Evolutionary conservation across 371 early-diverging fungal genomes (phyloP), one percentile per base, ranked within the genome.

Genomic region (Choanephora cucurbitarum): DNA sequence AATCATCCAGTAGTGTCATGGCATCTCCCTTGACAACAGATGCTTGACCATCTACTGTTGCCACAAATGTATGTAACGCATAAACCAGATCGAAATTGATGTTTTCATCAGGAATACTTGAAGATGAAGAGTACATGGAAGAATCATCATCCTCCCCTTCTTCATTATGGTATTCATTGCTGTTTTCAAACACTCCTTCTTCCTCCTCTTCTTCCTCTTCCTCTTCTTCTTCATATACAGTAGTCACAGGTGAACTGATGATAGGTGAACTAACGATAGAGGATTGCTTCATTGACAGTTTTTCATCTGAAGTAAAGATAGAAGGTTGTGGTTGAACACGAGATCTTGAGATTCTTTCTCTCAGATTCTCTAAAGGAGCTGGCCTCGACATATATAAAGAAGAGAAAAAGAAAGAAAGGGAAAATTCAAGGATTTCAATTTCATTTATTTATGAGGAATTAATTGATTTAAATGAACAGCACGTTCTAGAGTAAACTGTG

Each of bases 31-130:
- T 89, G 17, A 90, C 81, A 5, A 97, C 98, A 17, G 90, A 90
- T 43, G 95, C 92, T 57, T 97, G 97, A 5, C 96, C 96, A 58
- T 96, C 97, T 17, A 95, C 85, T 40, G 90, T 94, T 11, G 93
- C 95, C 19, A 91, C 89, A 80, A 97, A 97, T 15, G 95, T 92
- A 65, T 93, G 93, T 53, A 95, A 73, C 15, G 97, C 95, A 70
- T 96, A 96, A 7, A 96, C 94, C 6, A 79, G 53, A 58, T 84
- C 77, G 57, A 88, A 88, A 66, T 90, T 83, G 22, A 91, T 88
- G 60, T 89, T 84, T 63, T 88, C 89, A 66, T 91, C 91, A 2
- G 86, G 78, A 51, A 86, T 77, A 46, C 83, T 82, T 5, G 85
- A 78, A 0, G 79, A 79, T 15, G 84, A 52, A 66, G 74, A 60